Evolutionary conservation across 257 asterid species (phyloP).

Genomic region (Ehretia macrophylla): DNA sequence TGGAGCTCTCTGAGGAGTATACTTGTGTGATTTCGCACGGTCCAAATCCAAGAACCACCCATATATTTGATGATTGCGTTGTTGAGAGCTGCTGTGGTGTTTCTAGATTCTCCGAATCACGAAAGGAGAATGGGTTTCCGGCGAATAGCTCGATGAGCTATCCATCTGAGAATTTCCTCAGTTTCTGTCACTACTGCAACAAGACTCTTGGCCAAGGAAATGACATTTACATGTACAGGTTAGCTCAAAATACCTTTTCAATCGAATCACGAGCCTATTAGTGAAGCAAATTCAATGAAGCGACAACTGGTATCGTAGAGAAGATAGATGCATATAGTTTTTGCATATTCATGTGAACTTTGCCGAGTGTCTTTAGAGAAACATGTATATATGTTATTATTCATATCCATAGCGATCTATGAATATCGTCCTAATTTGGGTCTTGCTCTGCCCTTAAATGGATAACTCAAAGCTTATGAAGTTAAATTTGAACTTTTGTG

Average conservation of each 20-base stretch:
- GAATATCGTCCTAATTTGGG: no score
- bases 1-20: constrained; percentile 91
- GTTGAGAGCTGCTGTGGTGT: constrained; percentile 67
- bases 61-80: constrained; percentile 77
- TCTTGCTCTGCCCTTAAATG: no score
- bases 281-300: no score
- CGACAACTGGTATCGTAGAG: not conserved
- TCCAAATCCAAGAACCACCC: constrained; percentile 77
- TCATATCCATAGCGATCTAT: no score
- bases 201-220: constrained; percentile 63
- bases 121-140: constrained; percentile 20
- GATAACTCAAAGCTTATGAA: no score
- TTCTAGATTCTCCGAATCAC: constrained; percentile 38
- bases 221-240: constrained; percentile 88
- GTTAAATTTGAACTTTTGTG: no score
- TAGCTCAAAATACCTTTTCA: constrained; percentile 7
- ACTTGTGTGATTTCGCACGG: constrained; percentile 82
- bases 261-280: not conserved
- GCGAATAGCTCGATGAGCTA: constrained; percentile 36
- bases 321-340: no score
- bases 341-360: no score
- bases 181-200: constrained; percentile 72
- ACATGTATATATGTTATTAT: no score
- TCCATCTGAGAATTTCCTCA: constrained; percentile 65
- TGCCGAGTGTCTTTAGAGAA: no score